Conservation (phyloP, 1,284 basidiomycete species). For the Ganoderma lingzhi region DNA sequence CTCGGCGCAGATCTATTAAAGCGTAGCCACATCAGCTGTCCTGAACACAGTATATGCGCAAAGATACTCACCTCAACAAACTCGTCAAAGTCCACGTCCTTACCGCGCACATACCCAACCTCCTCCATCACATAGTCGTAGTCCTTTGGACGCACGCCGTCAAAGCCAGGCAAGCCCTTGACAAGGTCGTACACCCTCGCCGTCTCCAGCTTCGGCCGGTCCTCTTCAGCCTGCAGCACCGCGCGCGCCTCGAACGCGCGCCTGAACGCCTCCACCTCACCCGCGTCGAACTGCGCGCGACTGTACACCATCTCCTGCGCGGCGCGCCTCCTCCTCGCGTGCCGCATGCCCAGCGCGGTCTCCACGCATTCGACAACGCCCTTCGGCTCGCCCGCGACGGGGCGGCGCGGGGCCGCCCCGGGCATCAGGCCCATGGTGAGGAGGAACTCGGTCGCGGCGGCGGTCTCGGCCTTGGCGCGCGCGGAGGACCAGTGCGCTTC, state of each 20-base stretch:
- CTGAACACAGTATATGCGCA: background rate
- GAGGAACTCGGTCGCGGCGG: conserved; percentile 70
- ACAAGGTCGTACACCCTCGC: conserved; percentile 52
- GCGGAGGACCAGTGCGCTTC: conserved; percentile 82
- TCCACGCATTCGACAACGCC: conserved; percentile 48
- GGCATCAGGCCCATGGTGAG: conserved; percentile 79
- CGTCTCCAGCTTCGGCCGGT: conserved; percentile 44
- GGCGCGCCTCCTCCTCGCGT: conserved; percentile 38
- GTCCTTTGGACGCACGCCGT: conserved; percentile 61
- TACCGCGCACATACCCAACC: conserved; percentile 67
- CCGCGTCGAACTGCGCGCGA: conserved; percentile 71
- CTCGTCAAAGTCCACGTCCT: conserved; percentile 75
- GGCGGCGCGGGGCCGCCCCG: conserved; percentile 40
- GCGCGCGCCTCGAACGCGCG: conserved; percentile 56
- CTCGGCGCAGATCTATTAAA: conserved; percentile 75
- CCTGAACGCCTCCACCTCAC: conserved; percentile 71
- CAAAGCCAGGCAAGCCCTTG: conserved; percentile 60
- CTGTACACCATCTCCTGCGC: conserved; percentile 51
- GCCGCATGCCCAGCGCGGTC: conserved; percentile 40
- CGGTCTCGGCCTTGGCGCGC: conserved; percentile 68
- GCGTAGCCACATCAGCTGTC: conserved; percentile 1
- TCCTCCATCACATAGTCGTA: conserved; percentile 80
- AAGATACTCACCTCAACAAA: conserved; percentile 74
- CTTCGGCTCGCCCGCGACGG: conserved; percentile 40
- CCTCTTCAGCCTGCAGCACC: background rate